A percentile compares a stretch with the other conserved stretches of the same genome.
These are phyloP conservation scores for Lantana camara DNA, from an alignment of 257 asterid species.

Conservation along the genomic window DNA sequence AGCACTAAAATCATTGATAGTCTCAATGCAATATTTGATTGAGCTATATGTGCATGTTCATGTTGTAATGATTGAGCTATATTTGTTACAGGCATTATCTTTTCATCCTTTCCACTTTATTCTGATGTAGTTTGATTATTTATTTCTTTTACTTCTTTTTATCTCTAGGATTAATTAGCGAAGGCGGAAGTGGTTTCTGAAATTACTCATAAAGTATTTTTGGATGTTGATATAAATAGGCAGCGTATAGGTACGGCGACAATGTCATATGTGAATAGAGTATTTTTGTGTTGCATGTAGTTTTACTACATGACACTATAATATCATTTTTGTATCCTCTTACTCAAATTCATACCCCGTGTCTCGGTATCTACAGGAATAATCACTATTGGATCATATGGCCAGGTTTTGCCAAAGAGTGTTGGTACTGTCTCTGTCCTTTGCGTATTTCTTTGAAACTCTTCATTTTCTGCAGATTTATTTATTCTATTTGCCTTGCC, in stretches of 20 bases:
- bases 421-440: constrained; percentile 56
- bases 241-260: constrained; percentile 68
- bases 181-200: constrained; percentile 58
- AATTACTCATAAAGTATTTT: constrained; percentile 74
- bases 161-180: constrained; percentile 54
- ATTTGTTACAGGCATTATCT: not conserved
- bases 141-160: not conserved
- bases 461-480: not conserved
- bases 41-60: not conserved
- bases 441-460: constrained; percentile 23
- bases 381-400: constrained; percentile 85
- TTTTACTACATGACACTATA: not conserved
- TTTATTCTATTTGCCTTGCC: not conserved
- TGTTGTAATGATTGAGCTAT: not conserved
- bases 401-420: constrained; percentile 90
- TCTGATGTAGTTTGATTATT: constrained; percentile 1
- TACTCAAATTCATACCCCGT: constrained; percentile 20
- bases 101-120: constrained; percentile 8
- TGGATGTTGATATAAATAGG: constrained; percentile 87
- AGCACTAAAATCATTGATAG: too few relatives aligned
- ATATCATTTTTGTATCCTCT: constrained; percentile 5
- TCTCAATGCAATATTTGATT: not conserved
- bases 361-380: constrained; percentile 61
- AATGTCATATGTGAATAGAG: not conserved
- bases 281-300: not conserved